Evolutionary conservation across 1,284 basidiomycete species (phyloP), one percentile per base, ranked within the genome.

Genomic region (Rhodotorula sp.): DNA sequence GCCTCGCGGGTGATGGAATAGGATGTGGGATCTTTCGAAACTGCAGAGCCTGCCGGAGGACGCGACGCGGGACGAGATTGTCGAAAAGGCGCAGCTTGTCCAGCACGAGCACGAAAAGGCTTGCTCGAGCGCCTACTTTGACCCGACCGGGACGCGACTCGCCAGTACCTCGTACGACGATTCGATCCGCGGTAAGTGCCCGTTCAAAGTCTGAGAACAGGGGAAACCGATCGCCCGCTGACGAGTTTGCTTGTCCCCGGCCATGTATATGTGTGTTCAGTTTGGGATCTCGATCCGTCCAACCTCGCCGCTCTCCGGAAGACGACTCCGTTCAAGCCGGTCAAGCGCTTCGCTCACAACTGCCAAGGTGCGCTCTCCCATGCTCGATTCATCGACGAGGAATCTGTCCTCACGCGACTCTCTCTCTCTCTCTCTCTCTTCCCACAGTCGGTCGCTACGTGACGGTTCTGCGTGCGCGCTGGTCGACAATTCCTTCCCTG

Each of bases 391-490:
- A 34, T 34, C 7, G 28, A 28, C 3, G 34, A 34, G 6, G 7
- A 34, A 34, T 34, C 34, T 34, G 34, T 34, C 34, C 34, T 34
- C 34, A 34, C 34, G 28, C 28, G 28, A 28, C 2, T 6, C 18
- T n/a, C 26, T 10, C 16, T 21, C 8, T 14, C 34, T 5, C 34
- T 5, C 34, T 8, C 34, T 34, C 34, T 34, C 34, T 21, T 1
- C n/a, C 10, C 7, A 7, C 43, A 72, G 73, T 82, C 8, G 83
- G 83, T 1, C 77, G 82, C 50, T 83, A 82, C 81, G 78, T 83
- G 14, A 82, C 82, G 21, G 83, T 84, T 63, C 78, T 84, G 50
- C 80, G 83, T 28, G 83, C 84, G 1, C 81, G 83, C 64, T 84
- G 83, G 83, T 79, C 79, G 12, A 61, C 78, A 49, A 81, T 81